Base-by-base conservation (phyloP, 192 early-diverging fungal species). In the Backusella psychrophila region DNA sequence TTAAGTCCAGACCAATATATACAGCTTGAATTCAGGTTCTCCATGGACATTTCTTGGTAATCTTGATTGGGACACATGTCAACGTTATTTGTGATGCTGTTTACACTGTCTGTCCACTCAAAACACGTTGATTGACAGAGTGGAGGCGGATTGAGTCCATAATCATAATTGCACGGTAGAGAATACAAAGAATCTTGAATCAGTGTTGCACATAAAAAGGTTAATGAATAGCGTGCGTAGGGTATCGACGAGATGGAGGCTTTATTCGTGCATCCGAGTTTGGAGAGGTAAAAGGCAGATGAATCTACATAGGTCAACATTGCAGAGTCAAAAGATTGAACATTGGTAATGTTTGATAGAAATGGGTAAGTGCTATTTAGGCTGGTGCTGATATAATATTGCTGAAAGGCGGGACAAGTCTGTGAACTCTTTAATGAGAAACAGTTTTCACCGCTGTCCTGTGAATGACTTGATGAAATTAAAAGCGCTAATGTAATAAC, bases 91-190 rank as follows among this genome's bases (percentile, higher is more conserved):
- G 75, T 72, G 59, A 77, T 79, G 6, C 71, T 36, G 7, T 75
- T 35, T n/a, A 83, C 71, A 72, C 76, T 81, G 17, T 71, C 66
- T 12, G 70, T 71, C 53, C 72, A 83, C 21, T 74, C 56, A 44
- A 52, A n/a, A 44, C 82, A 83, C 29, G 82, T 83, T 12, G 26
- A 26, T 53, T 69, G 66, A 44, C 82, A 83, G 14, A 83, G 78
- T 6, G 82, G 82, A 17, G 72, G 74, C 8, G 82, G 82, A 39
- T 52, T 46, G 17, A 77, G 29, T 42, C 74, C 38, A 35, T 77
- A 29, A 42, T 74, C 6, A 35, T 73, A 76, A 69, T 77, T 83
- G 36, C 82, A 83, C 4, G 78, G 78, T n/a, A 79, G 53, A 5
- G 80, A 81, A 36, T 73, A 56, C 3, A 52, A 49, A 15, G 68